Evolutionary conservation across 2,329 filamentous ascomycete genomes (phyloP).

Genomic region (Pezicula carpinea): DNA sequence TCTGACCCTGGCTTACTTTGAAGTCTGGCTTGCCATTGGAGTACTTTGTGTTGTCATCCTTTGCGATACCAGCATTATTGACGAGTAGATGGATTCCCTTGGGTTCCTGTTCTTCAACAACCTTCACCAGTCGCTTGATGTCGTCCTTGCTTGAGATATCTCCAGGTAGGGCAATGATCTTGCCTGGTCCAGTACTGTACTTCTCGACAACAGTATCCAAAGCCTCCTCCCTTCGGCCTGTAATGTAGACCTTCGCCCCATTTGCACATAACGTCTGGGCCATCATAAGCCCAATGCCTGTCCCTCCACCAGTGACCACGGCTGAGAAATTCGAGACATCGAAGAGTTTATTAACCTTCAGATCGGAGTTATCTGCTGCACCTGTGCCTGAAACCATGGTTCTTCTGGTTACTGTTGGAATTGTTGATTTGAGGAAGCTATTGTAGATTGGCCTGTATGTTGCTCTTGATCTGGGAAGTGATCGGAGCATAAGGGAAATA

Average conservation of each 20-base stretch:
- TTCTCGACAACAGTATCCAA: slow-evolving; percentile 31
- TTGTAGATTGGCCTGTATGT: background rate
- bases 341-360: slow-evolving; percentile 20
- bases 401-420: slow-evolving; percentile 4
- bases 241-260: slow-evolving; percentile 27
- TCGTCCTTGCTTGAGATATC: slow-evolving; percentile 57
- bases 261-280: slow-evolving; percentile 23
- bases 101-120: slow-evolving; percentile 47
- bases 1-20: slow-evolving; percentile 23
- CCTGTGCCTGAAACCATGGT: slow-evolving; percentile 12
- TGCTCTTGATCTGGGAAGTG: slow-evolving; percentile 1
- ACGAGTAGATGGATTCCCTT: slow-evolving; percentile 53
- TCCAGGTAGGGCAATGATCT: slow-evolving; percentile 35
- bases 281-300: slow-evolving; percentile 27
- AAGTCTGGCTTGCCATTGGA: slow-evolving; percentile 43
- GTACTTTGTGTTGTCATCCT: slow-evolving; percentile 46
- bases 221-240: slow-evolving; percentile 19
- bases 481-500: slow-evolving; percentile 2
- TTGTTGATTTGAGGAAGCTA: slow-evolving; percentile 5
- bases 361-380: slow-evolving; percentile 11
- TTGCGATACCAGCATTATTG: slow-evolving; percentile 52
- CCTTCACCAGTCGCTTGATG: slow-evolving; percentile 46
- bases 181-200: slow-evolving; percentile 44
- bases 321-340: slow-evolving; percentile 15
- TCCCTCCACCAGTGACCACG: slow-evolving; percentile 15